Percentiles rank a stretch among this genome's conserved stretches.
These are phyloP conservation scores for Termitomyces sp. DNA, from an alignment of 768 basidiomycete genomes.

Conservation along the genomic window DNA sequence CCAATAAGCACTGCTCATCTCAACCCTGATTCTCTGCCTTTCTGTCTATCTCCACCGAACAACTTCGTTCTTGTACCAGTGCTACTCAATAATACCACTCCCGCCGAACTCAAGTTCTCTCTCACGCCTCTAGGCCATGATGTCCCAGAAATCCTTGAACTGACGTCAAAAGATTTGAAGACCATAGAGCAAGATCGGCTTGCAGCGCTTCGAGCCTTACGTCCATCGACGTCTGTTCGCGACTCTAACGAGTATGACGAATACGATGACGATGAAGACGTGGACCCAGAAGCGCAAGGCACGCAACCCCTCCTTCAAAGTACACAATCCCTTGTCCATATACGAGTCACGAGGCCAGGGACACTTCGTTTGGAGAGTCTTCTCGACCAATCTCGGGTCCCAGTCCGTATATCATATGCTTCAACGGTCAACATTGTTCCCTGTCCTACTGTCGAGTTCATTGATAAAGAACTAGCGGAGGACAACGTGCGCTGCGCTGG, in stretches of 20 bases:
- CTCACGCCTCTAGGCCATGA: slow-evolving; percentile 59
- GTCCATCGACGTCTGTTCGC: slow-evolving; percentile 27
- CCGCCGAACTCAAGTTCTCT: slow-evolving; percentile 68
- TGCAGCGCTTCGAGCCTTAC: slow-evolving; percentile 44
- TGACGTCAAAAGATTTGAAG: slow-evolving; percentile 63
- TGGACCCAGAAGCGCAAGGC: slow-evolving; percentile 22
- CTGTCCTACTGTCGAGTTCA: slow-evolving; percentile 76
- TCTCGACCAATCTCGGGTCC: slow-evolving; percentile 62
- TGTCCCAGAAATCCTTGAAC: slow-evolving; percentile 48
- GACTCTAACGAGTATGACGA: slow-evolving; percentile 58
- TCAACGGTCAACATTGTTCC: slow-evolving; percentile 71
- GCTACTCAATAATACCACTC: slow-evolving; percentile 86
- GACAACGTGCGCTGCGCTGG: slow-evolving; percentile 66
- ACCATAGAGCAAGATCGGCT: slow-evolving; percentile 58
- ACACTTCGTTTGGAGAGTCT: slow-evolving; percentile 72
- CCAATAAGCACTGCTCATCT: slow-evolving; percentile 92
- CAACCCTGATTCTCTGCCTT: slow-evolving; percentile 71
- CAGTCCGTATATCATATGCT: slow-evolving; percentile 67
- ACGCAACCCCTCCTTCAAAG: slow-evolving; percentile 54
- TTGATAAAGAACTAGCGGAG: slow-evolving; percentile 32
- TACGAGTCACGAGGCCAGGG: slow-evolving; percentile 72
- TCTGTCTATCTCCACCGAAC: slow-evolving; percentile 59
- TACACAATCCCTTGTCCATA: slow-evolving; percentile 70
- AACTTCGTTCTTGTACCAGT: slow-evolving; percentile 71
- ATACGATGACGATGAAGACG: slow-evolving; percentile 68